These are phyloP conservation scores for Hyphodiscus hymeniophilus DNA, from an alignment of 495 filamentous ascomycete species.

Conservation along the genomic window DNA sequence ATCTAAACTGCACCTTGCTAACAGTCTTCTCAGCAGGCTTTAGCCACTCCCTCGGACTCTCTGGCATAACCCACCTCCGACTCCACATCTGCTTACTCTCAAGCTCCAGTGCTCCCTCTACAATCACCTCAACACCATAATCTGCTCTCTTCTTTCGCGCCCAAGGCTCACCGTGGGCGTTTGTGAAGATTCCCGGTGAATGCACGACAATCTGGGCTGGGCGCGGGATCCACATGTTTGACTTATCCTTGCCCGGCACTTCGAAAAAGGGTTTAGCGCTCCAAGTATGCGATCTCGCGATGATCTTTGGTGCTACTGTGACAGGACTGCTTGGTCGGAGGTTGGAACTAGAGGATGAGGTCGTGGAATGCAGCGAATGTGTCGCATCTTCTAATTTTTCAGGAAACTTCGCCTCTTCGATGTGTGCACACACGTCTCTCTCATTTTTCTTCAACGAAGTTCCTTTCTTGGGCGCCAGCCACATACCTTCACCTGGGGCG, in stretches of 20 bases:
- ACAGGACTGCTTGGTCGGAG: not conserved
- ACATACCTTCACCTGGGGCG: not conserved
- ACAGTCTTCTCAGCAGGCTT: not conserved
- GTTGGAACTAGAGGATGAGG: not conserved
- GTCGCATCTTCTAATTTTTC: not conserved
- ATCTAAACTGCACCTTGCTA: slow-evolving; percentile 17
- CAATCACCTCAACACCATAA: not conserved
- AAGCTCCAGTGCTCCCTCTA: slow-evolving; percentile 8
- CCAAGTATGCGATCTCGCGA: slow-evolving; percentile 2
- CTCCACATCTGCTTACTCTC: slow-evolving; percentile 15
- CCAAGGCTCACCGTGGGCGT: slow-evolving; percentile 17
- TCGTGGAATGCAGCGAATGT: slow-evolving; percentile 5
- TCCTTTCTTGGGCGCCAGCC: not conserved
- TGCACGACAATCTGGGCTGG: not conserved
- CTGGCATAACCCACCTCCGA: slow-evolving; percentile 3
- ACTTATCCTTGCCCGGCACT: not conserved
- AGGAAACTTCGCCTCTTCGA: too few species aligned
- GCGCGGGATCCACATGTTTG: slow-evolving; percentile 4
- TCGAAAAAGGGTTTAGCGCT: not conserved
- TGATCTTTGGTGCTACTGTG: not conserved
- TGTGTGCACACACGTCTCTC: slow-evolving; percentile 9
- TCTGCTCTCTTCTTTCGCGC: slow-evolving; percentile 5
- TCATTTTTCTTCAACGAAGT: not conserved
- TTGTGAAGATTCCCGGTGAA: slow-evolving; percentile 6
- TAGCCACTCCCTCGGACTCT: slow-evolving; percentile 16